Evolutionary conservation across 768 basidiomycete species (phyloP), one percentile per base, ranked within the genome.

Genomic region (Panellus pusillus): DNA sequence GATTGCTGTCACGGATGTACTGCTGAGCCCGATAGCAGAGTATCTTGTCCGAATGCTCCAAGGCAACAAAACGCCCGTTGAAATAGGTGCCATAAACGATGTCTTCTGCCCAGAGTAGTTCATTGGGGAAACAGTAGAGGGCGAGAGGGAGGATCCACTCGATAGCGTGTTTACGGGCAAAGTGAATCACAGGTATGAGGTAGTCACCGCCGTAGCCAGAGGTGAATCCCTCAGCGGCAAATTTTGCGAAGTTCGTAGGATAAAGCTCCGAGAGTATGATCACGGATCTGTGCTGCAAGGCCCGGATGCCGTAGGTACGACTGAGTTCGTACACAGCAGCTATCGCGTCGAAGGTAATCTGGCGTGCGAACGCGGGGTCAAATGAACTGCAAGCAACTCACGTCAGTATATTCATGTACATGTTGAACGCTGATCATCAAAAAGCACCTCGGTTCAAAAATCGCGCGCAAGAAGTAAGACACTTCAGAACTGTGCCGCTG

Each of bases 101-200:
- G n/a, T n/a, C n/a, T n/a, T n/a, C n/a, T n/a, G n/a, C n/a, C n/a
- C n/a, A n/a, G n/a, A n/a, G n/a, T n/a, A n/a, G n/a, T n/a, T n/a
- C n/a, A n/a, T n/a, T n/a, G n/a, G n/a, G n/a, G n/a, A n/a, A n/a
- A n/a, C n/a, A n/a, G n/a, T n/a, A n/a, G n/a, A n/a, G n/a, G n/a
- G 54, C 48, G 29, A 50, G 43, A 2, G 53, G 53, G 9, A 54
- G 47, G 17, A 54, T 54, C 46, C 53, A 54, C 18, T 43, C 42
- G 13, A 47, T 11, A 2, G 11, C 11, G 36, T 43, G 32, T 7
- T 36, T 27, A 24, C 53, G 53, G 0, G 47, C 46, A 14, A 54
- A 31, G 4, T 31, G 47, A 6, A 54, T 48, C 14, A 44, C 46
- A 17, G 20, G 43, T 8, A 46, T 19, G 19, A 50, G 39, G 2